phyloP scores from a whole-genome alignment of 441 rosid genomes.

The Erysimum cheiri region DNA sequence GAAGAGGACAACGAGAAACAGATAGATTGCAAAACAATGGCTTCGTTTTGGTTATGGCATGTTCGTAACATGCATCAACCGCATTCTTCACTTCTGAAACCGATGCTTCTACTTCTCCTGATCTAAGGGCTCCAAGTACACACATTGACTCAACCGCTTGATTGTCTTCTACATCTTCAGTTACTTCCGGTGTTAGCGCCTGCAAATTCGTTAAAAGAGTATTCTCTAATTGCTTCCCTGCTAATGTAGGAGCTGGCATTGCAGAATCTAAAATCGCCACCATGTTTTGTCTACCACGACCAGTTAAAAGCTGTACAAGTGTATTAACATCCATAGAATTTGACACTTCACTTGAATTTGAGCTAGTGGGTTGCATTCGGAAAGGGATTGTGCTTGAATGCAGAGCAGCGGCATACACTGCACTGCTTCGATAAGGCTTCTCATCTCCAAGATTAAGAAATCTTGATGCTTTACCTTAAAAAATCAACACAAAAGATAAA shows the following conservation, averaged over 20 bases:
- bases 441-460: conserved; percentile 64
- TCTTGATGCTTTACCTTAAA: conserved; percentile 66
- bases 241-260: conserved; percentile 73
- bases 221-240: conserved; percentile 55
- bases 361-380: conserved; percentile 63
- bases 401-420: conserved; percentile 83
- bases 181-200: conserved; percentile 72
- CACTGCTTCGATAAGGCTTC: conserved; percentile 78
- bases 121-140: conserved; percentile 68
- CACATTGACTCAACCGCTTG: conserved; percentile 68
- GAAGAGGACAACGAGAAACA: conserved; percentile 72
- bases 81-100: conserved; percentile 69
- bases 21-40: conserved; percentile 80
- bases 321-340: conserved; percentile 69
- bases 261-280: conserved; percentile 70
- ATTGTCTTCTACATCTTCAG: conserved; percentile 63
- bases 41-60: conserved; percentile 30
- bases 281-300: conserved; percentile 72
- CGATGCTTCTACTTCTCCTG: conserved; percentile 59
- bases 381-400: conserved; percentile 79
- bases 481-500: conserved; percentile 13
- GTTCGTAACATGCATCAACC: conserved; percentile 54
- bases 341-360: conserved; percentile 54
- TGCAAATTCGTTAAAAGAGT: conserved; percentile 56
- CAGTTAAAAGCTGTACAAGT: conserved; percentile 61